These are phyloP conservation scores for Coffea eugenioides DNA, from an alignment of 257 asterid species.

Conservation along the genomic window DNA sequence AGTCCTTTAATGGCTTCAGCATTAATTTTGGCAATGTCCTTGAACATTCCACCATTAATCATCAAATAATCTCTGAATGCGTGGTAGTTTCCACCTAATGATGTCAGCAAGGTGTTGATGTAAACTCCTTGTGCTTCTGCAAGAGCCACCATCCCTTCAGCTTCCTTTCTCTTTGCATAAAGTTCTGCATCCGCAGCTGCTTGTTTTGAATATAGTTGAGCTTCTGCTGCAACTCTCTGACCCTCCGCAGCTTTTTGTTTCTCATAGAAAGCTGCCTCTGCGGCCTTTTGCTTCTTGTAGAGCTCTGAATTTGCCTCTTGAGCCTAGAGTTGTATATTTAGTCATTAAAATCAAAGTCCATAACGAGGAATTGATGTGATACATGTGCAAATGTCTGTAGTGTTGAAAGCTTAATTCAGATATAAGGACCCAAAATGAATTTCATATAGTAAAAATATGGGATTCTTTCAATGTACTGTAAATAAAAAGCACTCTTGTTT, in stretches of 20 bases:
- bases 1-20: constrained; percentile 48
- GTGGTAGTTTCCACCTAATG: constrained; percentile 53
- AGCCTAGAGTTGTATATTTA: constrained; percentile 26
- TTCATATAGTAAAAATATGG: too few relatives aligned
- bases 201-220: constrained; percentile 33
- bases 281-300: constrained; percentile 55
- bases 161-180: constrained; percentile 39
- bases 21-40: too few relatives aligned
- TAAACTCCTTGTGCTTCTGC: constrained; percentile 64
- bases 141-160: constrained; percentile 52
- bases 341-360: neutral
- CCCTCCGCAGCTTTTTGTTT: constrained; percentile 53
- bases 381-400: too few relatives aligned
- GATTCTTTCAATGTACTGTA: too few relatives aligned
- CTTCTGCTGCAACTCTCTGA: constrained; percentile 48
- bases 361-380: too few relatives aligned
- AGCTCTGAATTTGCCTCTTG: constrained; percentile 67
- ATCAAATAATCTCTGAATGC: constrained; percentile 54
- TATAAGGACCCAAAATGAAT: too few relatives aligned
- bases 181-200: constrained; percentile 35
- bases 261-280: constrained; percentile 55
- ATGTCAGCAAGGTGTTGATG: constrained; percentile 29
- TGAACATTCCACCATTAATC: constrained; percentile 48
- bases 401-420: neutral
- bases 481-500: too few relatives aligned